These are phyloP conservation scores for Afroboletus lepidellus DNA, from an alignment of 1,284 basidiomycete species.

Conservation along the genomic window DNA sequence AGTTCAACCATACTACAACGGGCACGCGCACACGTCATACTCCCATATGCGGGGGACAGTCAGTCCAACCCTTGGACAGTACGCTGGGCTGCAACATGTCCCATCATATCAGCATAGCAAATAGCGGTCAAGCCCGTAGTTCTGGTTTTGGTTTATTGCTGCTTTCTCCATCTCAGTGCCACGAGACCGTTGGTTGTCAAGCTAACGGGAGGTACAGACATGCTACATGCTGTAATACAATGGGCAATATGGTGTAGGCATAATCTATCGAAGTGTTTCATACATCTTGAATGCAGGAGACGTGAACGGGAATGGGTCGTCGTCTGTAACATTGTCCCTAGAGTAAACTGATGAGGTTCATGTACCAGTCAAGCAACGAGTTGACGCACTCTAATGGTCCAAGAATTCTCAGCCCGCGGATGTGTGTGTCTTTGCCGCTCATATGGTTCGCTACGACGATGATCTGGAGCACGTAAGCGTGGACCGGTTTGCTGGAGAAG, in stretches of 20 bases:
- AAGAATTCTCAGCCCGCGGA: conserved; percentile 84
- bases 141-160: conserved; percentile 13
- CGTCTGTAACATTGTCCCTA: conserved; percentile 49
- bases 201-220: conserved; percentile 13
- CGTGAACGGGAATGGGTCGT: conserved; percentile 70
- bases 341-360: neutral
- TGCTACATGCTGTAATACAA: conserved; percentile 20
- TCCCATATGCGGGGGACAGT: conserved; percentile 29
- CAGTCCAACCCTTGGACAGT: conserved; percentile 25
- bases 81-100: conserved; percentile 30
- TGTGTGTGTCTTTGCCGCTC: conserved; percentile 98
- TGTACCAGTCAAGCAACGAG: neutral
- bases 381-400: conserved; percentile 76
- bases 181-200: neutral
- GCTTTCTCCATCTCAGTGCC: conserved; percentile 1
- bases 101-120: conserved; percentile 32
- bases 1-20: conserved; percentile 30
- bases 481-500: conserved; percentile 70
- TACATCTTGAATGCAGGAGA: conserved; percentile 70
- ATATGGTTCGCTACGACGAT: conserved; percentile 93
- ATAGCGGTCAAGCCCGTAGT: conserved; percentile 15
- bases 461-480: conserved; percentile 88
- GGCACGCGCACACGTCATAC: conserved; percentile 27
- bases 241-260: conserved; percentile 23
- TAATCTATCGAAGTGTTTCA: conserved; percentile 65